phyloP scores from a whole-genome alignment of 2,329 filamentous ascomycete species.

The Aspergillus amoenus region DNA sequence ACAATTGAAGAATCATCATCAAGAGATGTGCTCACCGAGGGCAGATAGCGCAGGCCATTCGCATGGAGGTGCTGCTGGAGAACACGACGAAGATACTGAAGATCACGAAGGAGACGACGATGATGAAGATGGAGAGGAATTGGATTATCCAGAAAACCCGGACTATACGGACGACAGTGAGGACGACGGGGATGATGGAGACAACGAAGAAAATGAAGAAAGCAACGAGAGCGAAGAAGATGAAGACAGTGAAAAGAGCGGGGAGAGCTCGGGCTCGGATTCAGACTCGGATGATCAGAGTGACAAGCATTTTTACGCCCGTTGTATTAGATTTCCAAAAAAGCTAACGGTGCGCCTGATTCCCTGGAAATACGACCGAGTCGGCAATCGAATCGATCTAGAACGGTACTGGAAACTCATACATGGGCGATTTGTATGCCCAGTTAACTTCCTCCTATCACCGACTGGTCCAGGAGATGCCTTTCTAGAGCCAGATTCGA shows the following conservation, averaged over 20 bases:
- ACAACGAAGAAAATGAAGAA: not conserved
- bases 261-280: not conserved
- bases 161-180: too few species aligned
- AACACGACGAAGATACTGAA: not conserved
- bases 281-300: slow-evolving; percentile 3
- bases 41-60: not conserved
- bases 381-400: not conserved
- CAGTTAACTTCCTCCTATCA: not conserved
- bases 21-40: not conserved
- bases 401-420: not conserved
- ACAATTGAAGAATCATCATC: not conserved
- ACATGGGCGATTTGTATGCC: not conserved
- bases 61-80: not conserved
- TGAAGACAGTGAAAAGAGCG: not conserved
- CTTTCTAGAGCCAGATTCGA: too few species aligned
- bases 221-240: not conserved
- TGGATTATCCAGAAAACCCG: too few species aligned
- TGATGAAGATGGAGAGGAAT: too few species aligned
- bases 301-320: not conserved
- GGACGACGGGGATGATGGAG: not conserved
- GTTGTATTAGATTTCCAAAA: not conserved
- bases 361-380: not conserved
- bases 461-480: not conserved
- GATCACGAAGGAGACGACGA: not conserved
- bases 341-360: not conserved